Evolutionary conservation across 495 filamentous ascomycete species (phyloP), one percentile per base, ranked within the genome.

Genomic region (Trichoderma virens): DNA sequence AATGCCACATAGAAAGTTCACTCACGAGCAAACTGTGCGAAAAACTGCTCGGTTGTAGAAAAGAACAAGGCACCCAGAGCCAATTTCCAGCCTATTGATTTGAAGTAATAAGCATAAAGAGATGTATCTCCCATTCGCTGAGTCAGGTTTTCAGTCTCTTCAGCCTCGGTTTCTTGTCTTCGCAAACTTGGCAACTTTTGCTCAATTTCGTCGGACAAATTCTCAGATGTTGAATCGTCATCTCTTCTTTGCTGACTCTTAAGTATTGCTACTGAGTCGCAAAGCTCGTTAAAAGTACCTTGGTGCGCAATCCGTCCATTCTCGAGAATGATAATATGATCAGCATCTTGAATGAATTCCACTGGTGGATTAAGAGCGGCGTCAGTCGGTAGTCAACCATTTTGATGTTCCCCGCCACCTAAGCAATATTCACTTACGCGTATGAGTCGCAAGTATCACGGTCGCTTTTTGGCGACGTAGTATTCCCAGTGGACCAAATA

Each of bases 401-500:
- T 20, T 5, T 54, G n/a, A 54, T 54, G 16, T 54, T 54, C n/a
- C 3, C 5, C 4, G 5, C 47, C 47, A 5, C 4, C 16, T 3
- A 54, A 54, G 18, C 47, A 54, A 18, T 18, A 27, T n/a, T n/a
- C n/a, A 54, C 47, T 67, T 34, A 70, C 68, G 34, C 0, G 63
- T 35, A 30, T 73, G 69, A 23, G 69, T 73, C 6, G 65, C 61
- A 8, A 73, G 63, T 28, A 73, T 47, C 6, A 66, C 65, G 18
- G 71, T 67, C 28, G 80, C 71, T 25, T 73, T 70, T 32, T 74
- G 74, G 35, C 75, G 69, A 27, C 59, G 59, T 16, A 71, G 59
- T 2, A 71, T 62, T 25, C 83, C 83, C 23, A 68, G 47, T 41
- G 65, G 65, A 18, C 82, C 79, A 59, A 86, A 72, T 3, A 86